These are phyloP conservation scores for Amanita phalloides DNA, from an alignment of 768 basidiomycete genomes.

Conservation along the genomic window DNA sequence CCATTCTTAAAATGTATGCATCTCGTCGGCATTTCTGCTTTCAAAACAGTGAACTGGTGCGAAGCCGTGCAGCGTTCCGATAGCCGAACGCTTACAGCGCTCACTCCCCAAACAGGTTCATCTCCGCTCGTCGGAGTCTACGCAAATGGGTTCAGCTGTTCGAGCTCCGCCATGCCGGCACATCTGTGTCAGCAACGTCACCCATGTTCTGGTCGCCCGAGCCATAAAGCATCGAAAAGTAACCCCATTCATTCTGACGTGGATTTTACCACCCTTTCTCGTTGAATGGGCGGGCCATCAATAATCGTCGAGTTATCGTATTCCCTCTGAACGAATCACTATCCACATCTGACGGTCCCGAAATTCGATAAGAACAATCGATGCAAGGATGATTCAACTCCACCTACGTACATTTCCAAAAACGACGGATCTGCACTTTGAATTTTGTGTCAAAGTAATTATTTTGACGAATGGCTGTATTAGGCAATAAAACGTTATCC, in stretches of 20 bases:
- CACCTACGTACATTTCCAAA: no score
- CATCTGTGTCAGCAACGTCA: background rate
- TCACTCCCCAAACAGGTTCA: background rate
- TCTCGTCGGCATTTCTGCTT: background rate
- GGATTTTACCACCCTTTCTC: no score
- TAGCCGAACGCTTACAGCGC: background rate
- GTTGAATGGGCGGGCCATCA: no score
- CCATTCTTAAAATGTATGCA: background rate
- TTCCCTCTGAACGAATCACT: no score
- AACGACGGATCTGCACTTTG: no score
- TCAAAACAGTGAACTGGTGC: slow-evolving; percentile 1
- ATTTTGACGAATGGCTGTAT: background rate
- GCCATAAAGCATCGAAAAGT: background rate
- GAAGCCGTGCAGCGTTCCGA: background rate
- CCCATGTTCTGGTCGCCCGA: background rate
- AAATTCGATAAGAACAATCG: no score
- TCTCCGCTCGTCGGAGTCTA: background rate
- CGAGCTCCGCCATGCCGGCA: background rate
- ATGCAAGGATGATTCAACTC: no score
- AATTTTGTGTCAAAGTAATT: no score
- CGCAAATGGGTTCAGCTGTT: background rate
- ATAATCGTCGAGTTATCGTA: no score
- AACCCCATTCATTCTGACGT: background rate
- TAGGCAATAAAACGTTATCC: background rate
- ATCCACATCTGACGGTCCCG: no score